phyloP scores from a whole-genome alignment of 768 basidiomycete genomes.

The Leccinum aurantiacum region DNA sequence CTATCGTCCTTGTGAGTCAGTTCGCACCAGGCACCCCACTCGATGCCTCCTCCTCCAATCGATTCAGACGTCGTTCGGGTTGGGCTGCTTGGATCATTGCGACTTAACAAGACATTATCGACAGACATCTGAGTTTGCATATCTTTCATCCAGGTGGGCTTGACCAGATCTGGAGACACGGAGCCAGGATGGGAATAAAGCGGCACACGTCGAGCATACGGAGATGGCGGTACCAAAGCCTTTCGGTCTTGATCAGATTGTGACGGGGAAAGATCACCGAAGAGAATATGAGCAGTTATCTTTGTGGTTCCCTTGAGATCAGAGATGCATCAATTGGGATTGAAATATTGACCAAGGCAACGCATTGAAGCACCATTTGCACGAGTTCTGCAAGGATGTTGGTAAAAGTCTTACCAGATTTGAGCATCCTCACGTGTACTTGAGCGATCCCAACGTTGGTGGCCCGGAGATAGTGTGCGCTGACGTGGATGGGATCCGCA shows the following conservation, averaged over 20 bases:
- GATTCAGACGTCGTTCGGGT: slow-evolving; percentile 39
- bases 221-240: slow-evolving; percentile 49
- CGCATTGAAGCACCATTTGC: slow-evolving; percentile 46
- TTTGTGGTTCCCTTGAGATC: slow-evolving; percentile 42
- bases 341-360: not conserved
- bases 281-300: slow-evolving; percentile 56
- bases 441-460: slow-evolving; percentile 43
- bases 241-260: slow-evolving; percentile 14
- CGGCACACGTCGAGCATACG: slow-evolving; percentile 61
- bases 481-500: slow-evolving; percentile 58
- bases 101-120: slow-evolving; percentile 42
- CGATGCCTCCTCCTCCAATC: slow-evolving; percentile 52
- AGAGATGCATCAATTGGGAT: not conserved
- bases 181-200: slow-evolving; percentile 52
- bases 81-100: slow-evolving; percentile 39
- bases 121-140: slow-evolving; percentile 36
- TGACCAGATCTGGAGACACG: slow-evolving; percentile 27
- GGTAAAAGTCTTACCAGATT: slow-evolving; percentile 51
- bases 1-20: slow-evolving; percentile 47
- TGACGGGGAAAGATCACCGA: slow-evolving; percentile 44
- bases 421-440: slow-evolving; percentile 48
- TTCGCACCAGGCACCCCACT: slow-evolving; percentile 56
- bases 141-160: slow-evolving; percentile 37
- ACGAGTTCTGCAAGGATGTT: slow-evolving; percentile 58
- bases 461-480: slow-evolving; percentile 55